A percentile compares a stretch with the other conserved stretches of the same genome.
Evolutionary conservation across 331 rosid species (phyloP).

Genomic region (Pyracantha coccinea): DNA sequence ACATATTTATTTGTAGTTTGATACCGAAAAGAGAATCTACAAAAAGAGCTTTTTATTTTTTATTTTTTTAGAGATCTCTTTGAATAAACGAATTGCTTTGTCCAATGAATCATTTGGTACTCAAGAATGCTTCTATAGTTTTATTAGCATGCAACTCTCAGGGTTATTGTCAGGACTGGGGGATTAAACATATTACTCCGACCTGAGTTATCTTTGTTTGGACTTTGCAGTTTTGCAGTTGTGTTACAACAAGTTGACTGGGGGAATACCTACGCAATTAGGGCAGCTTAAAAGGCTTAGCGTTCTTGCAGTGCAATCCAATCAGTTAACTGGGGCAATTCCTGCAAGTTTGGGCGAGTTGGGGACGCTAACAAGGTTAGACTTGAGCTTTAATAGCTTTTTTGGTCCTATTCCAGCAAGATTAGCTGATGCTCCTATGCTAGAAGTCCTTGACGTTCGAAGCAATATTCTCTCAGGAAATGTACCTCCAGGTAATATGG

Average conservation of each 20-base stretch:
- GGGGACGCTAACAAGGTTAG: slow-evolving; percentile 23
- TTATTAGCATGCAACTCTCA: background rate
- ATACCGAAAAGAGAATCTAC: background rate
- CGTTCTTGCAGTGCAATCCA: slow-evolving; percentile 39
- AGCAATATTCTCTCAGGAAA: slow-evolving; percentile 38
- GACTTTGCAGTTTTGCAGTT: slow-evolving; percentile 36
- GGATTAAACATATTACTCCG: background rate
- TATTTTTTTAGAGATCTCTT: background rate
- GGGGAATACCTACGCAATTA: slow-evolving; percentile 38
- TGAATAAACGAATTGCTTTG: background rate
- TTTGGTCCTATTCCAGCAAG: slow-evolving; percentile 38
- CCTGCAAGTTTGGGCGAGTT: slow-evolving; percentile 41
- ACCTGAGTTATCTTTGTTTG: background rate
- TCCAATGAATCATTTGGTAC: background rate
- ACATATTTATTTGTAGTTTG: no score
- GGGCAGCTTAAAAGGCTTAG: slow-evolving; percentile 25
- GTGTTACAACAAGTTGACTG: slow-evolving; percentile 38
- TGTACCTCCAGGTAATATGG: slow-evolving; percentile 30
- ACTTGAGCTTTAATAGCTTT: slow-evolving; percentile 33
- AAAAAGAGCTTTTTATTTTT: background rate
- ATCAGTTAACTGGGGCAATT: slow-evolving; percentile 37
- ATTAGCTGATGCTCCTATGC: slow-evolving; percentile 31
- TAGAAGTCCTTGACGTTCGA: slow-evolving; percentile 32
- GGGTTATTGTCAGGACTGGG: no score
- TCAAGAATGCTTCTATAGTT: background rate